These are phyloP conservation scores for Cercospora sp. DNA, from an alignment of 2,329 filamentous ascomycete species.

Conservation along the genomic window DNA sequence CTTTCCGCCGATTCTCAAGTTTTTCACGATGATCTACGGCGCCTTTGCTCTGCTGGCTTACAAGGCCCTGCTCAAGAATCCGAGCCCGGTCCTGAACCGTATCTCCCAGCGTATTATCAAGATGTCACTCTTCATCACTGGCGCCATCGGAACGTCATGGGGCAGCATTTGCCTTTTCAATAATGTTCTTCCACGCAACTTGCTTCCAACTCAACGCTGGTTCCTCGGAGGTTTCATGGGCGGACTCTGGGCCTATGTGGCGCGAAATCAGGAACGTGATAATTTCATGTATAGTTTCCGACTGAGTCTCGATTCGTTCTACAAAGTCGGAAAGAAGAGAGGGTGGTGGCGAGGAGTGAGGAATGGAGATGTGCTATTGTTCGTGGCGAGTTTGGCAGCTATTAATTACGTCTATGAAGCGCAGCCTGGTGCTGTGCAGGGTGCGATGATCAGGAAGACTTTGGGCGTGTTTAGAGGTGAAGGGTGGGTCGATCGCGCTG, in stretches of 20 bases:
- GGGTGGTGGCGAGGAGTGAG: constrained; percentile 81
- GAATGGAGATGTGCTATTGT: constrained; percentile 81
- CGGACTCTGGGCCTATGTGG: constrained; percentile 80
- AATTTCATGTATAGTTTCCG: constrained; percentile 79
- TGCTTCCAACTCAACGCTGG: constrained; percentile 81
- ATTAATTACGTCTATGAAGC: constrained; percentile 76
- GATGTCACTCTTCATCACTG: constrained; percentile 75
- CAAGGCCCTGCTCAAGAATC: constrained; percentile 66
- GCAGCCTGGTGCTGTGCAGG: constrained; percentile 66
- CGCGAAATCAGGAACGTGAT: constrained; percentile 62
- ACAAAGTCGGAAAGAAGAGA: constrained; percentile 91
- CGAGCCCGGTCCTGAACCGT: constrained; percentile 64
- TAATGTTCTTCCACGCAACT: constrained; percentile 67
- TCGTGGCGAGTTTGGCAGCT: constrained; percentile 74
- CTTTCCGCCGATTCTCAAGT: constrained; percentile 74
- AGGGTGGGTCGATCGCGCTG: constrained; percentile 66
- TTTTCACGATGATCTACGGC: constrained; percentile 74
- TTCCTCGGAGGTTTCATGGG: constrained; percentile 85
- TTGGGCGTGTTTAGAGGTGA: constrained; percentile 74
- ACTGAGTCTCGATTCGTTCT: constrained; percentile 76
- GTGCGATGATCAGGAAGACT: constrained; percentile 67
- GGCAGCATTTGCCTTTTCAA: constrained; percentile 88
- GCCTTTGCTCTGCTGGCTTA: constrained; percentile 69
- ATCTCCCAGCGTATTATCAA: constrained; percentile 70
- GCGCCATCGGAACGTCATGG: constrained; percentile 84